phyloP scores from a whole-genome alignment of 2,329 filamentous ascomycete species.

The Sporothrix mexicana region DNA sequence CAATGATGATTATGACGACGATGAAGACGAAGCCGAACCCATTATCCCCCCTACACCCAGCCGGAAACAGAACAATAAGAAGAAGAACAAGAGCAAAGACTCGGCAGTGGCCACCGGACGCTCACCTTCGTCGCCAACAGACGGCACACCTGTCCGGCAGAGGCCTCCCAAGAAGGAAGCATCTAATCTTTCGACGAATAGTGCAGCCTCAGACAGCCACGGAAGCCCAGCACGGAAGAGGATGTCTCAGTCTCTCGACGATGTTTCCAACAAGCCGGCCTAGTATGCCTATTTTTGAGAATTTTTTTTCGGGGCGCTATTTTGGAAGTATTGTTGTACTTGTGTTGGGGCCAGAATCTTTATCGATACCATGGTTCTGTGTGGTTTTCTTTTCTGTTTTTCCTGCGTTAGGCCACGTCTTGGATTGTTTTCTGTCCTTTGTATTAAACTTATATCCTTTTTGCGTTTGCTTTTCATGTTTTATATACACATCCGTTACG shows the following conservation, averaged over 20 bases:
- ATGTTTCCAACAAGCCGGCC: neutral
- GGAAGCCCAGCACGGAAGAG: conserved; percentile 2
- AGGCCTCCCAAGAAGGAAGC: conserved; percentile 21
- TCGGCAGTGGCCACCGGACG: conserved; percentile 18
- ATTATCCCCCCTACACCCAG: neutral
- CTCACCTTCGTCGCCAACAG: neutral
- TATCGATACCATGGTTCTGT: neutral
- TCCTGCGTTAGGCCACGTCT: neutral
- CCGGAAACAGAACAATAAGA: conserved; percentile 23
- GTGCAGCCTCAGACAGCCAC: neutral
- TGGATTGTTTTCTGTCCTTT: neutral
- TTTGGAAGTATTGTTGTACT: neutral
- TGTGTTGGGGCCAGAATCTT: neutral
- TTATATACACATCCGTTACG: neutral
- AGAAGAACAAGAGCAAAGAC: conserved; percentile 1
- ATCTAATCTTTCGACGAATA: neutral
- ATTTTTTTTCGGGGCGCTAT: conserved; percentile 37
- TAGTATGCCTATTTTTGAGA: conserved; percentile 15
- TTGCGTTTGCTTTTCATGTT: neutral
- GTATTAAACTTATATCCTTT: conserved; percentile 12
- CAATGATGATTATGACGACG: conserved; percentile 1
- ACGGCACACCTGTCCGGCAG: conserved; percentile 21
- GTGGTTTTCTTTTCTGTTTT: neutral
- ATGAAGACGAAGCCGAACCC: neutral
- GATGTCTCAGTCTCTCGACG: neutral